Evolutionary conservation across 73 alveolate species (phyloP).

Genomic region (Effrenium voratum): DNA sequence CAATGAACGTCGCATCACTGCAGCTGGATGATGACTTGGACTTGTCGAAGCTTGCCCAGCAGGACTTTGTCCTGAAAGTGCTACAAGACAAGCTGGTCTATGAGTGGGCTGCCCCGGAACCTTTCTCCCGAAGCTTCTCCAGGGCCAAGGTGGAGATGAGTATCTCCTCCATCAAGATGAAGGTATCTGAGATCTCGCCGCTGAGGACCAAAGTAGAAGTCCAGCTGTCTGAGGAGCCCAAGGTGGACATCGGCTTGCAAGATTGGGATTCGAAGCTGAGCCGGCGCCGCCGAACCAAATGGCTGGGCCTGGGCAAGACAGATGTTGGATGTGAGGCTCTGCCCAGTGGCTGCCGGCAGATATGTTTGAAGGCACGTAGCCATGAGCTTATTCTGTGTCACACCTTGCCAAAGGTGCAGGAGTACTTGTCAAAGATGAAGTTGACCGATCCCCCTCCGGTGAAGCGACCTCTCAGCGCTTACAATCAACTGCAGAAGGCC

Average conservation of each 20-base stretch:
- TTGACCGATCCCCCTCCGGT: neutral
- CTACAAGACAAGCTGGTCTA: neutral
- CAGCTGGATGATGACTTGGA: neutral
- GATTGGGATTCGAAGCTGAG: neutral
- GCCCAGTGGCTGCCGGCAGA: neutral
- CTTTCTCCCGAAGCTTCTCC: neutral
- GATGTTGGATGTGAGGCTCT: neutral
- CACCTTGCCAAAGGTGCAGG: constrained; percentile 2
- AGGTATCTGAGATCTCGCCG: neutral
- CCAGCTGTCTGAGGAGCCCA: neutral
- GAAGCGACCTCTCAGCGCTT: constrained; percentile 28
- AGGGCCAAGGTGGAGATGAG: constrained; percentile 24
- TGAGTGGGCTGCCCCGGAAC: neutral
- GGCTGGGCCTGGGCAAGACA: neutral
- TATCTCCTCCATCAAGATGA: neutral
- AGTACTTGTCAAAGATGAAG: neutral
- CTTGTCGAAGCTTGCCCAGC: neutral
- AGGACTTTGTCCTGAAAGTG: constrained; percentile 18
- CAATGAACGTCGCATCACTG: neutral
- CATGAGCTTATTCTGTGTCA: neutral
- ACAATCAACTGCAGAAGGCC: constrained; percentile 4
- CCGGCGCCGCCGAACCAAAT: neutral
- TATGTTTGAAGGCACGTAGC: neutral
- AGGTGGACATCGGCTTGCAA: constrained; percentile 10
- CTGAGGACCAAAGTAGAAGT: neutral